Evolutionary conservation across 257 asterid genomes (phyloP).

Genomic region (Solanum sejunctum): DNA sequence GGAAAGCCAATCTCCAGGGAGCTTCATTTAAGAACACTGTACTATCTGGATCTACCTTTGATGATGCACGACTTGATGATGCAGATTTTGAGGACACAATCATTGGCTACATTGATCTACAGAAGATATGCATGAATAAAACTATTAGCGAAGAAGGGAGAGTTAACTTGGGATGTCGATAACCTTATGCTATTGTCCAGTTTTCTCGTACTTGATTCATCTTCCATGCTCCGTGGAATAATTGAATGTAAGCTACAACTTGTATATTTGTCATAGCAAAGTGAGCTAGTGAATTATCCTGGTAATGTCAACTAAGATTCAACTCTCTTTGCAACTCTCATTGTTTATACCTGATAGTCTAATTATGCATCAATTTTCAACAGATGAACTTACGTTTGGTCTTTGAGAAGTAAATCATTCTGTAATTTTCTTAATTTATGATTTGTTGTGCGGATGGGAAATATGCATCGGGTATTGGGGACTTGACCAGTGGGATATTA

Average conservation of each 20-base stretch:
- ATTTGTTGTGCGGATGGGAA: neutral
- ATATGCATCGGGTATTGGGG: neutral
- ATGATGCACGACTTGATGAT: constrained; percentile 62
- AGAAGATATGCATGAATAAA: constrained; percentile 66
- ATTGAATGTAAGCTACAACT: neutral
- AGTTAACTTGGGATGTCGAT: constrained; percentile 77
- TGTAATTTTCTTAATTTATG: neutral
- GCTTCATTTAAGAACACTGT: constrained; percentile 75
- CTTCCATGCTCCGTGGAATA: neutral
- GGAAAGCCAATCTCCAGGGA: constrained; percentile 68
- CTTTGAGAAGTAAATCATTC: neutral
- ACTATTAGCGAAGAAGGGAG: constrained; percentile 57
- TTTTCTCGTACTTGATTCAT: neutral
- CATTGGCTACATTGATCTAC: constrained; percentile 82
- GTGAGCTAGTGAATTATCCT: neutral
- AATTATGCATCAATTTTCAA: neutral
- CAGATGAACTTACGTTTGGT: neutral
- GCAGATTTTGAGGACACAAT: constrained; percentile 86
- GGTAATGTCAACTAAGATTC: neutral
- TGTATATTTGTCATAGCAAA: neutral
- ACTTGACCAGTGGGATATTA: neutral
- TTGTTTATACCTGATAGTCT: neutral
- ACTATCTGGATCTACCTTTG: constrained; percentile 83
- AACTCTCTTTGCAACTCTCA: neutral
- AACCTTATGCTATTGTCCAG: neutral